Conservation (phyloP, 495 filamentous ascomycete species). For the Filosporella fistucella region DNA sequence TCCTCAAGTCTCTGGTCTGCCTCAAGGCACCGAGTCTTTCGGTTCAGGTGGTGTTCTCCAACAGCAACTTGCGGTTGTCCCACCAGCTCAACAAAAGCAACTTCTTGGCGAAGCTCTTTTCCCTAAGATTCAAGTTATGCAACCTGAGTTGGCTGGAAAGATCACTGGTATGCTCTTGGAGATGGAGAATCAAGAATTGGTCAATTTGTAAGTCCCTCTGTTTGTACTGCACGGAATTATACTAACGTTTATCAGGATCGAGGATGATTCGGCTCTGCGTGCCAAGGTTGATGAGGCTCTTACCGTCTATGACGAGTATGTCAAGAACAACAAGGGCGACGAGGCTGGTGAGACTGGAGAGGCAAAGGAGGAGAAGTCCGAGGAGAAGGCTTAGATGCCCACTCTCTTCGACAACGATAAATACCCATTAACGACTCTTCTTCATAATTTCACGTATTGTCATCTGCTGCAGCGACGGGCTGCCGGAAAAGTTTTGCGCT, state of each 20-base stretch:
- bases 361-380: slow-evolving; percentile 46
- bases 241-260: slow-evolving; percentile 55
- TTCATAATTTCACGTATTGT: slow-evolving; percentile 20
- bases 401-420: slow-evolving; percentile 14
- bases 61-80: slow-evolving; percentile 37
- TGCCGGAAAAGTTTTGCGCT: slow-evolving; percentile 24
- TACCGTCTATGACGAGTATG: slow-evolving; percentile 95
- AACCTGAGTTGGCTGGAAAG: slow-evolving; percentile 95
- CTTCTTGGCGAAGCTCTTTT: slow-evolving; percentile 95
- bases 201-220: slow-evolving; percentile 81
- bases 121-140: slow-evolving; percentile 91
- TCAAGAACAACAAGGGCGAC: slow-evolving; percentile 67
- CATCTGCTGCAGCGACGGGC: slow-evolving; percentile 19
- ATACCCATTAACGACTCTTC: slow-evolving; percentile 24
- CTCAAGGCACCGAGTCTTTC: slow-evolving; percentile 19
- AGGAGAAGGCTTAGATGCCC: slow-evolving; percentile 49
- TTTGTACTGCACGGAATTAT: not conserved
- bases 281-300: slow-evolving; percentile 97
- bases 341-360: slow-evolving; percentile 31
- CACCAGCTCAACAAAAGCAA: slow-evolving; percentile 81
- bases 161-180: slow-evolving; percentile 99
- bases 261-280: slow-evolving; percentile 83
- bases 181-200: slow-evolving; percentile 93
- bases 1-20: slow-evolving; percentile 28
- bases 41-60: slow-evolving; percentile 40